phyloP scores from a whole-genome alignment of 2,329 filamentous ascomycete species.

The Purpureocillium takamizusanense region DNA sequence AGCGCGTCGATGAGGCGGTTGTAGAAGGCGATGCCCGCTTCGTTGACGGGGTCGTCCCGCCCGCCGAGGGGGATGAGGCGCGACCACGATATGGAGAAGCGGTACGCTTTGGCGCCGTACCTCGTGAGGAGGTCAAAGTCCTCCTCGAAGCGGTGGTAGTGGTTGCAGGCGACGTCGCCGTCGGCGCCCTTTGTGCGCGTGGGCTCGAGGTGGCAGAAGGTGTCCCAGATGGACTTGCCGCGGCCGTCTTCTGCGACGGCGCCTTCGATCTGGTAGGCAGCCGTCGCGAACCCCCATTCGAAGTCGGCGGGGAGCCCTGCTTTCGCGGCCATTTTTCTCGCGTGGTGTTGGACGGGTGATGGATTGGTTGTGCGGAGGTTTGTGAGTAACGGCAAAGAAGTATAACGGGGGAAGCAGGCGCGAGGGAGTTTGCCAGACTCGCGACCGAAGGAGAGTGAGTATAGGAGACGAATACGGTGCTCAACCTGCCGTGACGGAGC shows the following conservation, averaged over 20 bases:
- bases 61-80: slow-evolving; percentile 57
- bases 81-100: slow-evolving; percentile 59
- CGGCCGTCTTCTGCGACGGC: slow-evolving; percentile 29
- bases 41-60: slow-evolving; percentile 52
- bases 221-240: slow-evolving; percentile 34
- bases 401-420: no score
- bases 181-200: slow-evolving; percentile 28
- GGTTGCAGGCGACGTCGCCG: slow-evolving; percentile 38
- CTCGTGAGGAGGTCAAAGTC: slow-evolving; percentile 52
- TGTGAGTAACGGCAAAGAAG: no score
- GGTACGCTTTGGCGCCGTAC: slow-evolving; percentile 50
- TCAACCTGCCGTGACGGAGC: no score
- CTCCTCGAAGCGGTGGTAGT: slow-evolving; percentile 32
- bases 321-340: not conserved
- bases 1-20: slow-evolving; percentile 51
- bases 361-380: no score
- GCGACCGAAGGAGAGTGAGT: no score
- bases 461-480: no score
- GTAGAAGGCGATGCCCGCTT: slow-evolving; percentile 52
- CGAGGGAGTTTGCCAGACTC: no score
- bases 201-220: slow-evolving; percentile 28
- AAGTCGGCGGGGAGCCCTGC: slow-evolving; percentile 24
- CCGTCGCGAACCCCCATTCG: slow-evolving; percentile 31
- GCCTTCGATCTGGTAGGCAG: slow-evolving; percentile 36
- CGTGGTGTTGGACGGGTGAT: no score